Percentiles rank a stretch among this genome's conserved stretches.
Conservation (phyloP, 257 asterid species). For the Leptodermis oblonga region DNA sequence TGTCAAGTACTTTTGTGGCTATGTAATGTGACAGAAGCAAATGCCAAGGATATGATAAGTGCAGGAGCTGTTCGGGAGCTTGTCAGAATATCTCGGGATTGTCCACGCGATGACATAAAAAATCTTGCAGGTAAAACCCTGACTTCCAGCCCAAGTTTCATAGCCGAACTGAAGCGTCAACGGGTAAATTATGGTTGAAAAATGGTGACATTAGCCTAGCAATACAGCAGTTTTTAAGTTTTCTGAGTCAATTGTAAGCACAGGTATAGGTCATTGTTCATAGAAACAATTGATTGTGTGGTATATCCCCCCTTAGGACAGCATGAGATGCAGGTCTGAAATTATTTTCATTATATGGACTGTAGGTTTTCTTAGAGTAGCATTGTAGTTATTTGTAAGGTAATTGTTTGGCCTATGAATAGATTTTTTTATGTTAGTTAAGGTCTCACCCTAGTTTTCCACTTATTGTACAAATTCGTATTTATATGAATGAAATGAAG, state of each 20-base stretch:
- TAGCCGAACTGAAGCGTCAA: constrained; percentile 52
- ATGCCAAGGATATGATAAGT: constrained; percentile 62
- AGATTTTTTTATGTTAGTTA: neutral
- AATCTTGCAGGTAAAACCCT: constrained; percentile 59
- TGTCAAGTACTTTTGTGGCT: constrained; percentile 16
- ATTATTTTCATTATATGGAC: constrained; percentile 3
- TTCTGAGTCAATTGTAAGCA: constrained; percentile 5
- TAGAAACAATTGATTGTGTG: too few relatives aligned
- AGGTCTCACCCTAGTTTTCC: neutral
- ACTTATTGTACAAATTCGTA: constrained; percentile 1
- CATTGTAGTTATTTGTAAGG: constrained; percentile 9
- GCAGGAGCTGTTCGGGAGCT: constrained; percentile 82
- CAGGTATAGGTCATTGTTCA: constrained; percentile 18
- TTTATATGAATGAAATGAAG: constrained; percentile 5
- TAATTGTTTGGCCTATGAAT: neutral
- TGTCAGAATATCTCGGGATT: constrained; percentile 62
- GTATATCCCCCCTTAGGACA: too few relatives aligned
- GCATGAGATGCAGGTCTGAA: neutral
- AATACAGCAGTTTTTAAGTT: neutral
- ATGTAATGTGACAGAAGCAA: constrained; percentile 48
- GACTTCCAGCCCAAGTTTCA: constrained; percentile 51
- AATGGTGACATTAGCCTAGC: neutral
- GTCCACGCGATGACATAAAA: constrained; percentile 69
- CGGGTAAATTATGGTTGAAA: constrained; percentile 48
- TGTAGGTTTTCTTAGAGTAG: neutral